Conservation (phyloP, 805 yeast genomes). For the Debaryomyces prosopidis region DNA sequence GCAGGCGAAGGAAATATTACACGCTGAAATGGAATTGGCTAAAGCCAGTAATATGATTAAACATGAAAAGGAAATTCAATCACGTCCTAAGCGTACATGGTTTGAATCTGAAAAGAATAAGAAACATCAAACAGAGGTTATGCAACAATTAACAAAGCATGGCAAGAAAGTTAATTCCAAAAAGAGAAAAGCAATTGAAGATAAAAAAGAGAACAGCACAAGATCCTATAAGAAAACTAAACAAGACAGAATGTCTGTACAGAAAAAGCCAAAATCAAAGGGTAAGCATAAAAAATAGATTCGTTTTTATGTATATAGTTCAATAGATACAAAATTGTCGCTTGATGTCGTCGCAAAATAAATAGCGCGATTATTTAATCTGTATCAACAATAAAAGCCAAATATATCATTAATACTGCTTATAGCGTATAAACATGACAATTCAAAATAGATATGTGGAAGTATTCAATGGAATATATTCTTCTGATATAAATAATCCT, state of each 20-base stretch:
- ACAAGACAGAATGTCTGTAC: conserved; percentile 60
- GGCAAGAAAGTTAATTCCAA: conserved; percentile 63
- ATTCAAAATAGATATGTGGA: conserved; percentile 22
- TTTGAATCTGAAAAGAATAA: conserved; percentile 68
- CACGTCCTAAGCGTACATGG: conserved; percentile 97
- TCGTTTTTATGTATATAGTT: conserved; percentile 17
- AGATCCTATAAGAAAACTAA: conserved; percentile 81
- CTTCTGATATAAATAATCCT: conserved; percentile 33
- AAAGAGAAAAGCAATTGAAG: conserved; percentile 72
- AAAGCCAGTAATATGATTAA: conserved; percentile 83
- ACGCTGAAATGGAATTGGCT: conserved; percentile 87
- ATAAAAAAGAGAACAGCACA: conserved; percentile 46
- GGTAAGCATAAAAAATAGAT: conserved; percentile 6
- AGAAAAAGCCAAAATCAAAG: conserved; percentile 16
- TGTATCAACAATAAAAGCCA: neutral
- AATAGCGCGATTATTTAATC: neutral
- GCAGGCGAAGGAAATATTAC: conserved; percentile 78
- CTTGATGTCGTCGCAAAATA: neutral
- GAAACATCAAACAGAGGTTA: conserved; percentile 38
- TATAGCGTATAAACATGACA: conserved; percentile 3
- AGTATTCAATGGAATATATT: conserved; percentile 22
- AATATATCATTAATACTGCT: neutral
- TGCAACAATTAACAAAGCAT: conserved; percentile 44
- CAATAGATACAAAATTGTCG: neutral
- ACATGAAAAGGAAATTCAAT: conserved; percentile 76